Conservation (phyloP, 768 basidiomycete genomes). For the Megacollybia marginata region DNA sequence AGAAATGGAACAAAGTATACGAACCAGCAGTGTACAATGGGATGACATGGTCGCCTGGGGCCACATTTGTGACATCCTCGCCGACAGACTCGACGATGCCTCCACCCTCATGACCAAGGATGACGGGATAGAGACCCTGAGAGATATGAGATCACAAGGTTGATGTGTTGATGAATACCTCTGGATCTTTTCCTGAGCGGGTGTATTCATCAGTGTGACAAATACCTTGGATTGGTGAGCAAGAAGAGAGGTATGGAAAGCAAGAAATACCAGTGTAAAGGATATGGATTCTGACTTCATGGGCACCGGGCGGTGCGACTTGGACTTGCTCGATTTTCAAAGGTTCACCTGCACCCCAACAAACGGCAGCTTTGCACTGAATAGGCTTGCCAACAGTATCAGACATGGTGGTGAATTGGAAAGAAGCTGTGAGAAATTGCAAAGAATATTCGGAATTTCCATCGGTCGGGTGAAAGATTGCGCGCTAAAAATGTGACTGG, state of each 20-base stretch:
- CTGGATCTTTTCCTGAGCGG: slow-evolving; percentile 91
- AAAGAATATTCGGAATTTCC: background rate
- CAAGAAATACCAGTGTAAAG: slow-evolving; percentile 70
- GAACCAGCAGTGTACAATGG: slow-evolving; percentile 92
- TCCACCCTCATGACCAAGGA: slow-evolving; percentile 93
- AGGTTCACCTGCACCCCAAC: slow-evolving; percentile 87
- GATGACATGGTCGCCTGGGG: slow-evolving; percentile 92
- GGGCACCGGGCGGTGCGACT: slow-evolving; percentile 82
- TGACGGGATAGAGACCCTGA: slow-evolving; percentile 84
- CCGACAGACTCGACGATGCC: slow-evolving; percentile 96
- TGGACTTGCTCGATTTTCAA: slow-evolving; percentile 89
- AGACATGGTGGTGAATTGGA: slow-evolving; percentile 45
- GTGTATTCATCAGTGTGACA: slow-evolving; percentile 99
- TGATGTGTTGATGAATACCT: slow-evolving; percentile 39
- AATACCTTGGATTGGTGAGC: slow-evolving; percentile 44
- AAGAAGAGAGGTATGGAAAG: slow-evolving; percentile 5
- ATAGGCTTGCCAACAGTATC: slow-evolving; percentile 70
- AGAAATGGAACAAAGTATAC: slow-evolving; percentile 12
- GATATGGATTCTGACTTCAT: slow-evolving; percentile 92
- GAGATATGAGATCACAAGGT: slow-evolving; percentile 7
- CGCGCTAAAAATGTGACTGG: background rate
- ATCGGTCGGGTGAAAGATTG: slow-evolving; percentile 1
- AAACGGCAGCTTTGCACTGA: slow-evolving; percentile 88
- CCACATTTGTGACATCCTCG: slow-evolving; percentile 77
- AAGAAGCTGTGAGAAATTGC: slow-evolving; percentile 11